phyloP scores from a whole-genome alignment of 805 yeast genomes.

The Jamesozyma piceae region DNA sequence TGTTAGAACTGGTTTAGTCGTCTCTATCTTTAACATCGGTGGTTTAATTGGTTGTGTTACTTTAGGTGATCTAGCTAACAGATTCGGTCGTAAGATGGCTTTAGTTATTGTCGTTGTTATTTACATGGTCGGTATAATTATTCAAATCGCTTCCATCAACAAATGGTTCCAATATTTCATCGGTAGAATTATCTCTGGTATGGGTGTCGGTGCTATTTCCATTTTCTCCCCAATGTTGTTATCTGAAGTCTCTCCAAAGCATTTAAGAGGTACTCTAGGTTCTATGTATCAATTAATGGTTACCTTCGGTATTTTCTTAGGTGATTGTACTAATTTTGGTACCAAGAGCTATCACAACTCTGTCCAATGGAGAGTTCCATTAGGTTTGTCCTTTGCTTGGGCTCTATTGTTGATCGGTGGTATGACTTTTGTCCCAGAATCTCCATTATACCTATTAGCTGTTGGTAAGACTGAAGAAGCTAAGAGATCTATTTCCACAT shows the following conservation, averaged over 20 bases:
- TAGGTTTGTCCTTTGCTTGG: conserved; percentile 48
- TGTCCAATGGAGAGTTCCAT: conserved; percentile 29
- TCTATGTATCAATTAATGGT: conserved; percentile 1
- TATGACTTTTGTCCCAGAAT: conserved; percentile 55
- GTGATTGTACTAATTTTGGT: conserved; percentile 36
- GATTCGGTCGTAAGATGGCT: background rate
- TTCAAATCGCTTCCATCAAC: conserved; percentile 32
- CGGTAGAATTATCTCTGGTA: conserved; percentile 33
- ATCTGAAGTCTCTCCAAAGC: conserved; percentile 62
- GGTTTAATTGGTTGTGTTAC: background rate
- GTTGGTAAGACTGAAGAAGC: conserved; percentile 52
- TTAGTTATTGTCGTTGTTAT: conserved; percentile 50
- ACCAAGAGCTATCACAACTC: background rate
- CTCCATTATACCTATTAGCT: conserved; percentile 59
- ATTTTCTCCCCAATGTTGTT: conserved; percentile 69
- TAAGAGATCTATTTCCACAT: conserved; percentile 45
- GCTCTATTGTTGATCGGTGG: conserved; percentile 31
- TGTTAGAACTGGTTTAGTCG: conserved; percentile 21
- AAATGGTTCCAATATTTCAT: conserved; percentile 2
- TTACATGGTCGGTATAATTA: conserved; percentile 54
- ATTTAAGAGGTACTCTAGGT: conserved; percentile 22
- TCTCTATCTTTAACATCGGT: conserved; percentile 1
- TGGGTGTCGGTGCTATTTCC: conserved; percentile 70
- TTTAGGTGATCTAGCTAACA: background rate
- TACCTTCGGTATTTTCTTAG: conserved; percentile 43